Evolutionary conservation across 75 land plant genomes (phyloP).

Genomic region (Pinus taeda): DNA sequence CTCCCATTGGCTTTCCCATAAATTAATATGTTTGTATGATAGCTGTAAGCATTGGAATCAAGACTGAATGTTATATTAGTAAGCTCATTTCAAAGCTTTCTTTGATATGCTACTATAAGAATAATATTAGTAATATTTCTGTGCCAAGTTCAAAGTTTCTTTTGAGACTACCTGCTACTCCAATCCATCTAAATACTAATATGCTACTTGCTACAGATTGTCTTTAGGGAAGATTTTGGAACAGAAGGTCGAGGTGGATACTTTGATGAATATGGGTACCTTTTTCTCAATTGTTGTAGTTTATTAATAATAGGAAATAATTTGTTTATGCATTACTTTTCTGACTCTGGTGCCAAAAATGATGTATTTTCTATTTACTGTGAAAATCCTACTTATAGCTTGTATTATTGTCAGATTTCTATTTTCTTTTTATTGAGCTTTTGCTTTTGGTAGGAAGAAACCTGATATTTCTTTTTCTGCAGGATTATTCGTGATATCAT

Average conservation of each 20-base stretch:
- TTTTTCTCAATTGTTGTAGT: background rate
- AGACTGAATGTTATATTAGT: background rate
- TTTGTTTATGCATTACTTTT: no score
- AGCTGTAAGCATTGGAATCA: background rate
- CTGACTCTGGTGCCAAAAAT: background rate
- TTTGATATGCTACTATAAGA: no score
- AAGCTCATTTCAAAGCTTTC: background rate
- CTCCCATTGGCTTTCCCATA: background rate
- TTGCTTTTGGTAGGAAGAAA: background rate
- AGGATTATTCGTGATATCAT: conserved; percentile 98
- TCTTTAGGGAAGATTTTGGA: conserved; percentile 97
- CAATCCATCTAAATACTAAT: background rate
- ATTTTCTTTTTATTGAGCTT: conserved; percentile 3
- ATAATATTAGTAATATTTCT: no score
- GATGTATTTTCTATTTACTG: background rate
- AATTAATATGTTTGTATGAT: background rate
- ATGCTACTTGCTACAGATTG: conserved; percentile 61
- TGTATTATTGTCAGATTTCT: background rate
- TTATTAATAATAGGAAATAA: background rate
- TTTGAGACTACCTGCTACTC: background rate
- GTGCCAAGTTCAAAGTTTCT: no score
- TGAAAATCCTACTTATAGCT: background rate
- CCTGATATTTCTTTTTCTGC: conserved; percentile 25
- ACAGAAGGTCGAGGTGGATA: conserved; percentile 99
- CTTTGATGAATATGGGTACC: conserved; percentile 97